Conservation (phyloP, 768 basidiomycete genomes). For the Suillus subaureus region DNA sequence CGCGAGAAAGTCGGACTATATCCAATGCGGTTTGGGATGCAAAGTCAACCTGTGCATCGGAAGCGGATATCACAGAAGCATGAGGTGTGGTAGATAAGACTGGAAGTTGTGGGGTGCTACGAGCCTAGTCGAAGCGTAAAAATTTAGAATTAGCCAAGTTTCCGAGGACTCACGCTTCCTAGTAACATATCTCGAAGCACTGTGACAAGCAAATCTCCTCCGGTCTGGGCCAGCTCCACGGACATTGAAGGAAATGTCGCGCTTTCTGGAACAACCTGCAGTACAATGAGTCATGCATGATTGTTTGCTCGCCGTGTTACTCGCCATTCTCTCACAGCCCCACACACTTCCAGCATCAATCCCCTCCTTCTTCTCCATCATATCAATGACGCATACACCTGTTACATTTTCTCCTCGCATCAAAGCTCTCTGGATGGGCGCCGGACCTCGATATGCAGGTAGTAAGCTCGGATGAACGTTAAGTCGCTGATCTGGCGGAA, state of each 20-base stretch:
- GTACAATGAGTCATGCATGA: not conserved
- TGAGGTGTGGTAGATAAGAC: conserved; percentile 35
- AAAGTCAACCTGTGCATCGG: conserved; percentile 60
- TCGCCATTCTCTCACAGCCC: conserved; percentile 54
- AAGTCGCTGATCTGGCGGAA: conserved; percentile 59
- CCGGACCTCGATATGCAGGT: conserved; percentile 86
- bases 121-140: conserved; percentile 41
- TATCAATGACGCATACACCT: conserved; percentile 81
- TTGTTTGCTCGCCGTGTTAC: conserved; percentile 20
- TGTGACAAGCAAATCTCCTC: conserved; percentile 72
- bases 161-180: conserved; percentile 46
- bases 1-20: conserved; percentile 59
- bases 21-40: conserved; percentile 53
- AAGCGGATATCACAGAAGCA: conserved; percentile 62
- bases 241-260: conserved; percentile 59
- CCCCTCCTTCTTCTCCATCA: conserved; percentile 66
- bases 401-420: conserved; percentile 66
- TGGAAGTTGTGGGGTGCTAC: conserved; percentile 47
- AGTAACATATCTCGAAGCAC: conserved; percentile 64
- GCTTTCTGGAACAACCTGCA: conserved; percentile 53
- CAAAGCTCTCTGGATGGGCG: conserved; percentile 86
- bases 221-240: conserved; percentile 57
- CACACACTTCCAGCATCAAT: conserved; percentile 82
- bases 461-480: conserved; percentile 92
- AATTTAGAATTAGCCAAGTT: not conserved